A percentile compares a stretch with the other conserved stretches of the same genome.
These are phyloP conservation scores for Fusarium pininemorale DNA, from an alignment of 2,329 filamentous ascomycete species.

Conservation along the genomic window DNA sequence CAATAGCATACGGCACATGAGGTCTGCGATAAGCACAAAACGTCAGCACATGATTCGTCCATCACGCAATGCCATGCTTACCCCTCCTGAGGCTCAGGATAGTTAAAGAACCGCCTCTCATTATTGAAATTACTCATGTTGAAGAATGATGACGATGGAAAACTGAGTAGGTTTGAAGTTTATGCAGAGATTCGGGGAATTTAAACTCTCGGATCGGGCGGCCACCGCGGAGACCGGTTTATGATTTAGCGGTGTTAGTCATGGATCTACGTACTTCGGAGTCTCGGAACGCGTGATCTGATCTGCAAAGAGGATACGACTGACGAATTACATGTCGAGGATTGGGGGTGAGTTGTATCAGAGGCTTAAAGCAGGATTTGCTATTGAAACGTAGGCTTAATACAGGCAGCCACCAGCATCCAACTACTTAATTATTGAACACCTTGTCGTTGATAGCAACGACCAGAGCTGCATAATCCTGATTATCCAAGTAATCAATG, in stretches of 20 bases:
- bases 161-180: not conserved
- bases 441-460: slow-evolving; percentile 15
- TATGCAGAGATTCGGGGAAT: not conserved
- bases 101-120: slow-evolving; percentile 31
- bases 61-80: not conserved
- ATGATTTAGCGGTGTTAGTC: slow-evolving; percentile 3
- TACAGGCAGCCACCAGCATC: not conserved
- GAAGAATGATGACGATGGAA: not conserved
- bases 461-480: slow-evolving; percentile 5
- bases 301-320: not conserved
- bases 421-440: not conserved
- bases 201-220: slow-evolving; percentile 22
- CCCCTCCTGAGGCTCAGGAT: slow-evolving; percentile 32
- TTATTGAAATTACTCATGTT: slow-evolving; percentile 5
- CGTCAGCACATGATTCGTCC: slow-evolving; percentile 14
- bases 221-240: slow-evolving; percentile 24
- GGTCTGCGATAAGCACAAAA: slow-evolving; percentile 16
- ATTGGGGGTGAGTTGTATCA: not conserved
- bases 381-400: not conserved
- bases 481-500: slow-evolving; percentile 10
- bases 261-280: slow-evolving; percentile 12
- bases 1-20: slow-evolving; percentile 25
- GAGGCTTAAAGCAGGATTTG: not conserved
- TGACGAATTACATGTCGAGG: not conserved
- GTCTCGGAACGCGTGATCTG: slow-evolving; percentile 20